Evolutionary conservation across 2,329 filamentous ascomycete genomes (phyloP), one percentile per base, ranked within the genome.

Genomic region (Hymenotorrendiella dingleyae): DNA sequence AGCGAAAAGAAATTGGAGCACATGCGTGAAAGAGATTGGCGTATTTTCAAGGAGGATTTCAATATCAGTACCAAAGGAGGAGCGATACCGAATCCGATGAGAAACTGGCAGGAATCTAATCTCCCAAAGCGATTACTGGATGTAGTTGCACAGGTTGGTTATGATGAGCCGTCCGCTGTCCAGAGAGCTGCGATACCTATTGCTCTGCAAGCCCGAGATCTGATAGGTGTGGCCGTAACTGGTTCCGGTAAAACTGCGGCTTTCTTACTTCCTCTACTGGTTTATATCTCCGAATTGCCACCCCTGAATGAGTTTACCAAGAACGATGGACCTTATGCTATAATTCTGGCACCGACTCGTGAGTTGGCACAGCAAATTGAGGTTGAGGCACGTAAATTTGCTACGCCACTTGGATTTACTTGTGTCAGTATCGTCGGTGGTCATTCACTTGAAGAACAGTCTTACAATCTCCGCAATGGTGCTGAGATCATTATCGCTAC

Each of bases 21-120:
- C 57, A 98, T 98, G 93, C 86, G 88, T 49, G 90, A 97, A 67
- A 77, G 93, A 62, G 93, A 98, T 66, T 98, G 93, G 93, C 86
- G 93, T 61, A 97, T 98, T 56, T 96, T 98, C 80, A 98, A 97
- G 67, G 93, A 97, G 64, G 90, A 98, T 65, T 97, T 95, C 69
- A 94, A 93, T 56, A 98, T 98, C 62, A 76, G 84, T 29, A 96
- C 89, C 7, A 97, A 95, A 64, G 93, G 93, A 45, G 91, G 91
- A 32, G 75, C 76, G 20, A 88, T 97, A 43, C 93, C 93, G 1
- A 91, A 97, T 57, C 93, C 93, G 0, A 97, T 98, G 90, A 88
- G 93, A 37, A 88, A 74, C 54, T 98, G 93, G 93, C 62, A 76
- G 35, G 93, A 98, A 64, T 94, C 90, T 3, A 74, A 74, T 5